phyloP scores from a whole-genome alignment of 1,139 yeast species.

The Taphrina populina region DNA sequence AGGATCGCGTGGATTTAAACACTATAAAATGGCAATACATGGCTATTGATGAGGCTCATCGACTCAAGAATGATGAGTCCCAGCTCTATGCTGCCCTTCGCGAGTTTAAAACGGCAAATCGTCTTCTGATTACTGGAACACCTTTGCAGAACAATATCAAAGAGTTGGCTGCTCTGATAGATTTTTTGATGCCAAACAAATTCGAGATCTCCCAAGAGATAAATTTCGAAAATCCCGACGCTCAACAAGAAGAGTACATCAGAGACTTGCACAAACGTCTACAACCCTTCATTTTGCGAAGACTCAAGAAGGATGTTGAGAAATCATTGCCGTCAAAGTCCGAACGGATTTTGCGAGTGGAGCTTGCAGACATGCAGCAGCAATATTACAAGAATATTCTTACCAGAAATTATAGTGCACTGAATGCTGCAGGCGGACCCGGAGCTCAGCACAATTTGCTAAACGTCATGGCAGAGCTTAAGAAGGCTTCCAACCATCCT shows the following conservation, averaged over 20 bases:
- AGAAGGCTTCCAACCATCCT: constrained; percentile 96
- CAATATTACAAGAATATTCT: constrained; percentile 90
- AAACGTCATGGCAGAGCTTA: constrained; percentile 91
- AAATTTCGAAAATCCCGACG: constrained; percentile 86
- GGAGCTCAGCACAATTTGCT: constrained; percentile 78
- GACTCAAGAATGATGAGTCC: constrained; percentile 90
- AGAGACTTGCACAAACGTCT: constrained; percentile 77
- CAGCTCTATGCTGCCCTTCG: constrained; percentile 84
- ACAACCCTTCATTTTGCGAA: constrained; percentile 86
- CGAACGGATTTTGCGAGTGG: constrained; percentile 91
- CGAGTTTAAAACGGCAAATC: constrained; percentile 77
- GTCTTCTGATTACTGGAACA: constrained; percentile 93
- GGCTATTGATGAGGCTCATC: constrained; percentile 98
- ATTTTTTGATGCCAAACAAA: constrained; percentile 94
- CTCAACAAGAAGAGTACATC: constrained; percentile 82
- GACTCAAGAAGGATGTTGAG: constrained; percentile 95
- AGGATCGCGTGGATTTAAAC: constrained; percentile 79
- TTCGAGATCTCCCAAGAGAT: constrained; percentile 88
- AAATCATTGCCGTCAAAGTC: constrained; percentile 93
- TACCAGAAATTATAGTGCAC: constrained; percentile 85
- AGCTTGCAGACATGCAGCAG: constrained; percentile 89
- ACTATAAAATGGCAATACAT: constrained; percentile 88
- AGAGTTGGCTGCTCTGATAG: constrained; percentile 91
- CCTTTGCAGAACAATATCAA: constrained; percentile 94
- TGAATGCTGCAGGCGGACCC: constrained; percentile 77